phyloP scores from a whole-genome alignment of 2,329 filamentous ascomycete species.

The Emmonsiellopsis sp. region DNA sequence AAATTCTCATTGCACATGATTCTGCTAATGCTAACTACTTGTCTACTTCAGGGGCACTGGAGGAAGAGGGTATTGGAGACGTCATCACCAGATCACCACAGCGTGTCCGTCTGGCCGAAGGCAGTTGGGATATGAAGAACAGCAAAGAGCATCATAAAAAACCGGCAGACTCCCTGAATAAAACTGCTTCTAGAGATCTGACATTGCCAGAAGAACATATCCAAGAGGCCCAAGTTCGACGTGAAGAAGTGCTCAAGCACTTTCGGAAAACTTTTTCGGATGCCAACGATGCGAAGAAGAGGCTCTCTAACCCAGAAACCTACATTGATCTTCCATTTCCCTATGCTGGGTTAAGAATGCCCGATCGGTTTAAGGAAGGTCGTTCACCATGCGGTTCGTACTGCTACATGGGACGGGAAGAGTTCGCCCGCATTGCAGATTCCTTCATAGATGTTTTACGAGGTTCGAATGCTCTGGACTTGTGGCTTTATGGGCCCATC shows the following conservation, averaged over 20 bases:
- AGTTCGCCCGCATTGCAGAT: not conserved
- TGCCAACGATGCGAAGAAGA: not conserved
- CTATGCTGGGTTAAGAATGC: not conserved
- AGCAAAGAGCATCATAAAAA: no score
- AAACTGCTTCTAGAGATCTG: no score
- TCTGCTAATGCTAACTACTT: no score
- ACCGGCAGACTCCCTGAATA: no score
- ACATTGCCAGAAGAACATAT: no score
- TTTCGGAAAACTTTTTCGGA: not conserved
- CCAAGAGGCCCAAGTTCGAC: not conserved
- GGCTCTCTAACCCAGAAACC: not conserved
- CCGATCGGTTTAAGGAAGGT: not conserved
- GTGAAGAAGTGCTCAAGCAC: not conserved
- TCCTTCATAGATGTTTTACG: not conserved
- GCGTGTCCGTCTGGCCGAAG: no score
- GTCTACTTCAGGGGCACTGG: no score
- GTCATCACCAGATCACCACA: no score
- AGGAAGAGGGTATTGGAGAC: no score
- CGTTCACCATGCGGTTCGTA: not conserved
- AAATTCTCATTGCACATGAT: no score
- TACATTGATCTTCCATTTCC: not conserved
- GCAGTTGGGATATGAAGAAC: no score
- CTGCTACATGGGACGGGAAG: not conserved
- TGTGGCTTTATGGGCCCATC: constrained; percentile 4
- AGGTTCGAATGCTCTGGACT: not conserved